Percentiles rank a stretch among this genome's conserved stretches.
These are phyloP conservation scores for Pyracantha coccinea DNA, from an alignment of 331 rosid genomes.

Conservation along the genomic window DNA sequence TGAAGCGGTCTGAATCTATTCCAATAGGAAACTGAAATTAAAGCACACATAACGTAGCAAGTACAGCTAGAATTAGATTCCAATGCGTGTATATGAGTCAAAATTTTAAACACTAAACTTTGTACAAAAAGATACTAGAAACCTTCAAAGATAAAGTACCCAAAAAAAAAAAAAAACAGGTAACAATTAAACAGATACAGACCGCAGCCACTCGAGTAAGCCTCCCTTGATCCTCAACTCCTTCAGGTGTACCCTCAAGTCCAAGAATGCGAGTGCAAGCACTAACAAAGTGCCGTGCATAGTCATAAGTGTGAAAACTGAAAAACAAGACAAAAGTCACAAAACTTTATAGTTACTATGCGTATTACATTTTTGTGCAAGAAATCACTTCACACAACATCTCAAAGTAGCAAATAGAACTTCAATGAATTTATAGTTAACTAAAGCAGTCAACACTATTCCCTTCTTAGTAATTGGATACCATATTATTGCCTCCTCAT, in stretches of 20 bases:
- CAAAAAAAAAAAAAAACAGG: background rate
- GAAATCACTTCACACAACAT: background rate
- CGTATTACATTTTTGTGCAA: background rate
- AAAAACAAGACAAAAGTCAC: slow-evolving; percentile 3
- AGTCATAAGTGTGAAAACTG: slow-evolving; percentile 97
- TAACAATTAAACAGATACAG: slow-evolving; percentile 19
- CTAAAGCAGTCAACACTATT: background rate
- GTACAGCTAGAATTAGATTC: background rate
- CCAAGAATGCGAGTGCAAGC: slow-evolving; percentile 99
- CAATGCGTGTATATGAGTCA: background rate
- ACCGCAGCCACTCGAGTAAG: slow-evolving; percentile 98
- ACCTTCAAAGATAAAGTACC: background rate
- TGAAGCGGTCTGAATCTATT: slow-evolving; percentile 76
- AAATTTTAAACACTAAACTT: background rate
- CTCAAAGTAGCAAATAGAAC: background rate
- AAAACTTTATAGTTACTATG: background rate
- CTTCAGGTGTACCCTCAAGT: slow-evolving; percentile 95
- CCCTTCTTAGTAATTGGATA: background rate
- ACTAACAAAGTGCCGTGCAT: slow-evolving; percentile 97
- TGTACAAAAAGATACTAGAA: background rate
- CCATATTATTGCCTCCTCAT: background rate
- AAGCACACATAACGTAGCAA: slow-evolving; percentile 8
- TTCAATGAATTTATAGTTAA: background rate
- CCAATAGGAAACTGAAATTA: slow-evolving; percentile 80
- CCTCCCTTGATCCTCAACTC: slow-evolving; percentile 97